Evolutionary conservation across 805 yeast species (phyloP).

Genomic region (Metschnikowia santaceciliae): DNA sequence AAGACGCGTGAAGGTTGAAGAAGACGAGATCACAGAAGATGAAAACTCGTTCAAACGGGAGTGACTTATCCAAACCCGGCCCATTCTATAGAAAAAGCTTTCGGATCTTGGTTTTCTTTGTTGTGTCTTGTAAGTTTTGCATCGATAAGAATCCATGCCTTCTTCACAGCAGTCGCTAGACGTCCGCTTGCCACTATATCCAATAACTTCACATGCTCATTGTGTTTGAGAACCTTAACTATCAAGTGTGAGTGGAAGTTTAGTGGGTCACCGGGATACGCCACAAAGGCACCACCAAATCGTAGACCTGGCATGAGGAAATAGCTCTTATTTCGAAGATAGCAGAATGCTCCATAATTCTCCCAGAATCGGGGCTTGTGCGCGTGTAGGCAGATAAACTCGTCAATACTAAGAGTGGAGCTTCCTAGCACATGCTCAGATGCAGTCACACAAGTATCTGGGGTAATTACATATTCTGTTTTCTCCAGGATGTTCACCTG

Average conservation of each 20-base stretch:
- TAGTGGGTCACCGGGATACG: conserved; percentile 94
- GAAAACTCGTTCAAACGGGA: conserved; percentile 1
- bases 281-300: conserved; percentile 85
- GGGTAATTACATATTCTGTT: conserved; percentile 11
- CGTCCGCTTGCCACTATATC: conserved; percentile 82
- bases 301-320: conserved; percentile 79
- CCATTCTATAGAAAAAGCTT: conserved; percentile 83
- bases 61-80: conserved; percentile 75
- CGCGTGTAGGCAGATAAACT: conserved; percentile 2
- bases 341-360: conserved; percentile 27
- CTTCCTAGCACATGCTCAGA: not conserved
- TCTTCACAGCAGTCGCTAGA: conserved; percentile 88
- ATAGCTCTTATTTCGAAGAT: conserved; percentile 44
- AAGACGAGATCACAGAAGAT: conserved; percentile 26
- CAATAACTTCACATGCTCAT: conserved; percentile 43
- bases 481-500: conserved; percentile 4
- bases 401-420: not conserved
- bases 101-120: conserved; percentile 15
- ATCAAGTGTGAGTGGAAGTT: conserved; percentile 85
- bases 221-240: conserved; percentile 44
- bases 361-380: conserved; percentile 7
- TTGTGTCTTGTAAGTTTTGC: conserved; percentile 17
- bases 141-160: conserved; percentile 63
- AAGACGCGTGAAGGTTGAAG: conserved; percentile 31
- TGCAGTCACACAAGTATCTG: conserved; percentile 4